Evolutionary conservation across 306 rosid species (phyloP), one percentile per base, ranked within the genome.

Genomic region (Castanea crenata): DNA sequence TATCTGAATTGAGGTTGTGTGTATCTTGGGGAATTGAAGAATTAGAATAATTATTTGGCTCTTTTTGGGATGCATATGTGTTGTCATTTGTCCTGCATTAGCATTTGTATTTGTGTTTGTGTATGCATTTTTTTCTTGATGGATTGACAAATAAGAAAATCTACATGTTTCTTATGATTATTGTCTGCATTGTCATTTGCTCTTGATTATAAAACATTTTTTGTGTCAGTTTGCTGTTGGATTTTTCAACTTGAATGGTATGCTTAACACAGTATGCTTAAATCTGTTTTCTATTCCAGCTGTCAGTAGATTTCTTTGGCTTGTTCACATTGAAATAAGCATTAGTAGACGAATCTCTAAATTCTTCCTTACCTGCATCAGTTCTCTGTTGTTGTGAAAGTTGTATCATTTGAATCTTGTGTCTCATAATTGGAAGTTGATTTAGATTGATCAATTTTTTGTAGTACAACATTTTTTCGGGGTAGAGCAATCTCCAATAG

Each of bases 81-180:
- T 31, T 31, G 32, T 31, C 4, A 31, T 31, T 31, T 31, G 32
- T 31, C 32, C 4, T 31, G 32, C 32, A 31, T 31, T 4, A 31
- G 32, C 32, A 31, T 31, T 31, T 31, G 32, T 31, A 31, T 31
- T 0, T 31, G 32, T 25, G 27, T 25, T 25, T 31, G 32, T 31
- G 32, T 4, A 31, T 31, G 32, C 32, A 31, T 31, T 31, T 31
- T 31, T 79, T 78, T n/a, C 90, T 82, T 90, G 83, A 56, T 85
- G 78, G 8, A 73, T 80, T 20, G 89, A 74, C 59, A 89, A 76
- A 80, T 82, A 87, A 31, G 90, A 72, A 68, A 83, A 83, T 84
- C 84, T 64, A 69, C 89, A 70, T 83, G 87, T 78, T 74, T 84
- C 69, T 86, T 83, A 16, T 82, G 80, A 71, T 71, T 80, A 69